Evolutionary conservation across 768 basidiomycete genomes (phyloP), one percentile per base, ranked within the genome.

Genomic region (Mycena metata): DNA sequence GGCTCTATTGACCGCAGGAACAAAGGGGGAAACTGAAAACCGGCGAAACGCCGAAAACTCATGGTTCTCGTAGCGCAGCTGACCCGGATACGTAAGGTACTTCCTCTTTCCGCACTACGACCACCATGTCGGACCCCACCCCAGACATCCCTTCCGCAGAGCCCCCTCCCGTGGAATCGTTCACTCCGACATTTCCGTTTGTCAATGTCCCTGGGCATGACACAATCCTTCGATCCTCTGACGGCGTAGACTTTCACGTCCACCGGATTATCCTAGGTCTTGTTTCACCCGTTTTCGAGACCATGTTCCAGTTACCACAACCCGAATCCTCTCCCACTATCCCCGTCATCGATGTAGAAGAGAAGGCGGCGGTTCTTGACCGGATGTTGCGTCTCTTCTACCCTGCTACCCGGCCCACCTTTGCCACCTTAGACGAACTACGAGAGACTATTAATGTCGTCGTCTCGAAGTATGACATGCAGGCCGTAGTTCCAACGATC

Each of bases 181-280:
- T 56, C 11, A 36, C 41, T 4, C 54, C 54, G n/a, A 56, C 21
- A 4, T 30, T 9, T 41, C 54, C 54, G 23, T 56, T 56, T n/a
- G n/a, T 12, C 19, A 12, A 41, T 19, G 21, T 36, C 8, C n/a
- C 36, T 8, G 54, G 23, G n/a, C 21, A 19, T 1, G 54, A 56
- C 23, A 13, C 19, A 5, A 41, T 56, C 23, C 39, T 56, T n/a
- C 54, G 54, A 23, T 56, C 54, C 23, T n/a, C 19, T n/a, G 54
- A 56, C 39, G 54, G 54, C 36, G 54, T n/a, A 4, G 54, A 56
- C 23, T 56, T 56, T 12, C 39, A 56, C 54, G 15, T 56, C 30
- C 36, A 56, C 36, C 8, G 21, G 15, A 36, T 23, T 35, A 56
- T 56, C 21, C 16, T 56, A 13, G n/a, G n/a, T 15, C 39, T 56